Base-by-base conservation (phyloP, 2,329 filamentous ascomycete species). In the Colletotrichum simmondsii region DNA sequence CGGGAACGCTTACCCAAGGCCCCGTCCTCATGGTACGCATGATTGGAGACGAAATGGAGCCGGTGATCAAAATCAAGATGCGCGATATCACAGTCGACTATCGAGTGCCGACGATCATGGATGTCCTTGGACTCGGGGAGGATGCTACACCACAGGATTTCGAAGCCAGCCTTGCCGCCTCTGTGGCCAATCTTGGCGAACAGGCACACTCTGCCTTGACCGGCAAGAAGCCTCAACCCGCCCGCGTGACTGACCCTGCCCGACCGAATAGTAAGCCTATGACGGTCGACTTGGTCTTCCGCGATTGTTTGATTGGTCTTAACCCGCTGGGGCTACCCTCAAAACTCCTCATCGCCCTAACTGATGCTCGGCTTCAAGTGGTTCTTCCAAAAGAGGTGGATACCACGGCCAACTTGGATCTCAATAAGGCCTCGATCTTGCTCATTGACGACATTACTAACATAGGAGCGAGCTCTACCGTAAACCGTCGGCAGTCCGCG, bases 21-120 rank as follows among this genome's bases (percentile, higher is more conserved):
- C 83, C 84, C 1, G 94, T 95, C 75, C 81, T 98, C 65, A 98
- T 97, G 92, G 90, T 94, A 72, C 90, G 97, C 62, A 93, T 98
- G 84, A 94, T 99, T 75, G 95, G 95, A 0, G 95, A 98, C 79
- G 96, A 98, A 80, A 94, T 97, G 83, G 96, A 98, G 75, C 96
- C 97, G 0, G 92, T 94, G 7, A 86, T 98, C 76, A 98, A 97
- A 80, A 81, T 98, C 71, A 97, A 97, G 80, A 84, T 98, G 54
- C 94, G 93, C 81, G 95, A 97, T 74, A 77, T 97, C 5, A 92
- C 91, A 72, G 82, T 95, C n/a, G 97, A 99, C 80, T 99, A 99
- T 80, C 92, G 93, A 19, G 93, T 98, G 4, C 90, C 94, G 0
- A 94, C 94, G 0, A 82, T 98, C 0, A 92, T 97, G 86, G 94